phyloP scores from a whole-genome alignment of 225 moss, liverwort and hornwort genomes.

The Sphagnum tenellum region DNA sequence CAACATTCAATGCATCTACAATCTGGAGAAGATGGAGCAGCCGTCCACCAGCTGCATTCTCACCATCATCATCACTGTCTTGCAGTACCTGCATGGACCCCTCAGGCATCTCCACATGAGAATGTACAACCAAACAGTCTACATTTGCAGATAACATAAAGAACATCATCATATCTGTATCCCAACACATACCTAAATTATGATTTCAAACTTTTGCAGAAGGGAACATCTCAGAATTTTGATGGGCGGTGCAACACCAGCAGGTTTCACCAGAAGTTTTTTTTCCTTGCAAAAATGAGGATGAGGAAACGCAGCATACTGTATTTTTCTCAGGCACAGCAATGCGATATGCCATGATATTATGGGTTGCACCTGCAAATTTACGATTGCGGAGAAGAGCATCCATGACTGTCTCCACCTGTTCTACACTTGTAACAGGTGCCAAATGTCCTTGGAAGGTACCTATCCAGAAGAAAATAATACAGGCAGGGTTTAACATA shows the following conservation, averaged over 20 bases:
- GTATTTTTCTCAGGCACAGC: slow-evolving; percentile 30
- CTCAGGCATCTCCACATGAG: too few species aligned
- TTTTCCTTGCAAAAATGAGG: too few species aligned
- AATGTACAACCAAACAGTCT: too few species aligned
- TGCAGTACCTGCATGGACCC: slow-evolving; percentile 40
- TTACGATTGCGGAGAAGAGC: slow-evolving; percentile 71
- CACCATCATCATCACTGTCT: slow-evolving; percentile 92
- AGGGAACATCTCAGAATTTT: too few species aligned
- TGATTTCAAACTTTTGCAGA: too few species aligned
- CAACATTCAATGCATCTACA: slow-evolving; percentile 46
- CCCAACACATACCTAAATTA: too few species aligned
- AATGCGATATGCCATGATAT: slow-evolving; percentile 78
- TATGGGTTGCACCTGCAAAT: slow-evolving; percentile 84
- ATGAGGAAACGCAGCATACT: slow-evolving; percentile 8
- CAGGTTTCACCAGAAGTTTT: too few species aligned
- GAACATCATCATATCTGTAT: too few species aligned
- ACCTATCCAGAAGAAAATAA: slow-evolving; percentile 10
- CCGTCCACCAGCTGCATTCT: slow-evolving; percentile 80
- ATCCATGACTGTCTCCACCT: slow-evolving; percentile 64
- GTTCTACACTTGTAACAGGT: slow-evolving; percentile 42
- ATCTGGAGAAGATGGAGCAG: slow-evolving; percentile 82
- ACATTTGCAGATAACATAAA: background rate
- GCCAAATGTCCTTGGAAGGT: slow-evolving; percentile 72
- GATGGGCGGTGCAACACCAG: too few species aligned
- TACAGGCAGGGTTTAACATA: too few species aligned